A percentile compares a stretch with the other conserved stretches of the same genome.
Conservation (phyloP, 257 asterid species). For the Lycium barbarum region DNA sequence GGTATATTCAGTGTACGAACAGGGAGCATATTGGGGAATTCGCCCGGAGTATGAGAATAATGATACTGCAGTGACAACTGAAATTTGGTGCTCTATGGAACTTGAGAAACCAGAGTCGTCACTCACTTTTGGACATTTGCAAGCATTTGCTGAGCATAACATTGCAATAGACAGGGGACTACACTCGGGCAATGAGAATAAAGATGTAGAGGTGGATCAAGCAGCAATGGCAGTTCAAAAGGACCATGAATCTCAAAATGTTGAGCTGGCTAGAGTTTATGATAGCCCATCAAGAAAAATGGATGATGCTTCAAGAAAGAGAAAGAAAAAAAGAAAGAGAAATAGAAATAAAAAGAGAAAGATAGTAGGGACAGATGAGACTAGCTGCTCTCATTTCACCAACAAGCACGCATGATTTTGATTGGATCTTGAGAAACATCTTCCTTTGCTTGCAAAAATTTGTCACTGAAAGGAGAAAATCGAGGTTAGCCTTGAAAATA, state of each 20-base stretch:
- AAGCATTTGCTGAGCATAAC: not conserved
- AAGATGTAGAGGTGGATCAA: not conserved
- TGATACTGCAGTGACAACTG: not conserved
- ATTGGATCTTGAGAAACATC: not conserved
- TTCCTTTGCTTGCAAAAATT: not conserved
- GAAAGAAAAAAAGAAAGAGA: not conserved
- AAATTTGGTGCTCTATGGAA: not conserved
- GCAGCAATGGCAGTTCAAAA: not conserved
- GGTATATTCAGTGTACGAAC: not conserved
- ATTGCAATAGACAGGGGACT: not conserved
- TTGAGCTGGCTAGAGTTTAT: not conserved
- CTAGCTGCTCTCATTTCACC: not conserved
- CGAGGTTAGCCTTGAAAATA: not conserved
- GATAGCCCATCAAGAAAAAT: not conserved
- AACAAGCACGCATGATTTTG: not conserved
- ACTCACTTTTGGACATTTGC: not conserved
- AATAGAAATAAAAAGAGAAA: not conserved
- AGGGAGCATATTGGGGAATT: not conserved
- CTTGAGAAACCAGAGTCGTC: not conserved
- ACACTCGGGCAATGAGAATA: not conserved
- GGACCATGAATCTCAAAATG: not conserved
- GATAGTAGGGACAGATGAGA: not conserved
- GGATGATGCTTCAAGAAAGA: not conserved
- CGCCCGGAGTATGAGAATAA: not conserved
- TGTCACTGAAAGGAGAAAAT: not conserved